phyloP scores from a whole-genome alignment of 139 green algal genomes.

The Micromonas commoda region DNA sequence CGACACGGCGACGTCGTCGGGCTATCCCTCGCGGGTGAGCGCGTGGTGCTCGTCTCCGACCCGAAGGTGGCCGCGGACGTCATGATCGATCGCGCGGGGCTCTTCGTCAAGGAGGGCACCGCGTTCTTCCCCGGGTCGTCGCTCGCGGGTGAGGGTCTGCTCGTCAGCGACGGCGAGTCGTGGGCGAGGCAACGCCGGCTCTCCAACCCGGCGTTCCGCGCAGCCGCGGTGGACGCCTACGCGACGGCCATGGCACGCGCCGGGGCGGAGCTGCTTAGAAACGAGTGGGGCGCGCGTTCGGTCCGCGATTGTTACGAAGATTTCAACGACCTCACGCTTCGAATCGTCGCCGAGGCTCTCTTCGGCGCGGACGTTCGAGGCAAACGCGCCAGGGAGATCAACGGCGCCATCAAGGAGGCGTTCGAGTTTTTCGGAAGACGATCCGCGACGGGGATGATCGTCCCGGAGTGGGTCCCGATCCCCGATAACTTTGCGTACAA shows the following conservation, averaged over 20 bases:
- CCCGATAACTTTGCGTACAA: slow-evolving; percentile 70
- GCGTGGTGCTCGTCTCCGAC: slow-evolving; percentile 64
- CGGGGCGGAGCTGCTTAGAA: slow-evolving; percentile 34
- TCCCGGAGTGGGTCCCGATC: slow-evolving; percentile 77
- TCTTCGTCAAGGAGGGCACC: slow-evolving; percentile 56
- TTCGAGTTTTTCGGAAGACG: slow-evolving; percentile 25
- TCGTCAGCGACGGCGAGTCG: slow-evolving; percentile 60
- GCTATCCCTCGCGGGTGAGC: slow-evolving; percentile 66
- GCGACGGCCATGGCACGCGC: slow-evolving; percentile 51
- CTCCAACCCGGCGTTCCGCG: slow-evolving; percentile 70
- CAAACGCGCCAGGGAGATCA: not conserved
- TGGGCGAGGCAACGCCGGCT: slow-evolving; percentile 76
- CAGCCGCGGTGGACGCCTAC: slow-evolving; percentile 30
- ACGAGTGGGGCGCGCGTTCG: slow-evolving; percentile 33
- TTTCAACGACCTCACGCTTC: slow-evolving; percentile 58
- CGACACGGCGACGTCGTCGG: slow-evolving; percentile 56
- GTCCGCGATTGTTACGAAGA: slow-evolving; percentile 60
- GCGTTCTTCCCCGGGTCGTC: slow-evolving; percentile 79
- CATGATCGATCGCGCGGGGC: slow-evolving; percentile 35
- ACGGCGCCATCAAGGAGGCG: not conserved
- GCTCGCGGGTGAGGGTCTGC: slow-evolving; percentile 63
- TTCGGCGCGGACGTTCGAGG: slow-evolving; percentile 16
- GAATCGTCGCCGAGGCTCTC: slow-evolving; percentile 9
- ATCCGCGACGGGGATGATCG: slow-evolving; percentile 41
- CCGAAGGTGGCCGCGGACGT: slow-evolving; percentile 39